Evolutionary conservation across 2,329 filamentous ascomycete genomes (phyloP).

Genomic region (Diplocarpon rosae): DNA sequence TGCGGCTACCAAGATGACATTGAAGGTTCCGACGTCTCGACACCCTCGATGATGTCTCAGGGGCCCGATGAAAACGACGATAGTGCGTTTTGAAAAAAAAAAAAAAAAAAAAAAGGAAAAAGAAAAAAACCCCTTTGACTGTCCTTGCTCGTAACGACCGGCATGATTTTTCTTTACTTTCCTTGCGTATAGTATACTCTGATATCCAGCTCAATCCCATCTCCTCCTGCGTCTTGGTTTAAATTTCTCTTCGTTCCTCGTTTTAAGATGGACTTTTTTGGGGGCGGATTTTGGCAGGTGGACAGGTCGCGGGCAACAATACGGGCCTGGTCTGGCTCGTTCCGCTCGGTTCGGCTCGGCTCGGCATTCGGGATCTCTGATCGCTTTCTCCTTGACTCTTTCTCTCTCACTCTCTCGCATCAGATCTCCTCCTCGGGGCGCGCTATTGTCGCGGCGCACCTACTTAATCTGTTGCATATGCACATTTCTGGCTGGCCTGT

Average conservation of each 20-base stretch:
- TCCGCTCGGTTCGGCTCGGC: constrained; percentile 17
- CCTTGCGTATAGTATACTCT: constrained; percentile 24
- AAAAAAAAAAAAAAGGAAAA: too few relatives aligned
- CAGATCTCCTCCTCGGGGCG: constrained; percentile 14
- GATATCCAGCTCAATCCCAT: constrained; percentile 27
- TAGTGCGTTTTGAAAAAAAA: constrained; percentile 51
- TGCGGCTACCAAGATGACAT: constrained; percentile 86
- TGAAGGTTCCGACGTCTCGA: constrained; percentile 56
- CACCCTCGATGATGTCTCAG: constrained; percentile 61
- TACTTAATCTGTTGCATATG: constrained; percentile 21
- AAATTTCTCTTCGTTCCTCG: constrained; percentile 26
- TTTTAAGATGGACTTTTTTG: background rate
- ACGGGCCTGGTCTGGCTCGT: constrained; percentile 27
- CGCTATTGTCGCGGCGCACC: constrained; percentile 7
- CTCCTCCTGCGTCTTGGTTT: constrained; percentile 15
- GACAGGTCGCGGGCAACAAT: constrained; percentile 35
- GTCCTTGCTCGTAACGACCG: constrained; percentile 23
- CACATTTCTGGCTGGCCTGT: constrained; percentile 28
- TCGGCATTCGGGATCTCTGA: constrained; percentile 23
- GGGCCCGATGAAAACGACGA: constrained; percentile 53
- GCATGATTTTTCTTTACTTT: constrained; percentile 36
- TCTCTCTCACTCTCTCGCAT: constrained; percentile 13
- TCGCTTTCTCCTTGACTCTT: constrained; percentile 21
- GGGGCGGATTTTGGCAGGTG: background rate
- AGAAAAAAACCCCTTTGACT: constrained; percentile 18